These are phyloP conservation scores for Dactylellina sp. DNA, from an alignment of 2,329 filamentous ascomycete species.

Conservation along the genomic window DNA sequence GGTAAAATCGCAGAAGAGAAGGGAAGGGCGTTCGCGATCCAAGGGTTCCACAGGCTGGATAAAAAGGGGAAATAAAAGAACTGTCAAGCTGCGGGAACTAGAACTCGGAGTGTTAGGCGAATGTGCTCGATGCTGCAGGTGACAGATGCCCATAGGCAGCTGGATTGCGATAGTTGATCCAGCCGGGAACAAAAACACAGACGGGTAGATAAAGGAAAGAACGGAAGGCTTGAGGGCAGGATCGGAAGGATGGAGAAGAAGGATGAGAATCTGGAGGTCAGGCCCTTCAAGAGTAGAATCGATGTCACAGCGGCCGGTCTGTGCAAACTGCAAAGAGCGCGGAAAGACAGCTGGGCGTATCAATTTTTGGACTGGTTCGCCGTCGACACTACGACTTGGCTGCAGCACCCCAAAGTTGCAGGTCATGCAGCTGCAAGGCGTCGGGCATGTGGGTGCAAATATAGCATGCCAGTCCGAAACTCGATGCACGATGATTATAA, in stretches of 20 bases:
- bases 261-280: slow-evolving; percentile 5
- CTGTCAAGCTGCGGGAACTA: slow-evolving; percentile 10
- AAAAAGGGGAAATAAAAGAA: slow-evolving; percentile 48
- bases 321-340: no score
- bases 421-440: slow-evolving; percentile 44
- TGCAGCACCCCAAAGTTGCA: slow-evolving; percentile 40
- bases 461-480: slow-evolving; percentile 39
- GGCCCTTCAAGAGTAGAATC: slow-evolving; percentile 3
- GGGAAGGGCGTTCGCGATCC: slow-evolving; percentile 48
- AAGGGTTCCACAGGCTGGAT: slow-evolving; percentile 29
- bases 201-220: slow-evolving; percentile 2
- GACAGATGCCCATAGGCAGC: no score
- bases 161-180: slow-evolving; percentile 12
- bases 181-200: slow-evolving; percentile 10
- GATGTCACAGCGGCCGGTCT: slow-evolving; percentile 50
- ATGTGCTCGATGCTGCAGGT: slow-evolving; percentile 19
- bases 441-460: slow-evolving; percentile 35
- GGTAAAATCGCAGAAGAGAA: slow-evolving; percentile 36
- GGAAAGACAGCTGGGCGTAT: neutral
- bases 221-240: slow-evolving; percentile 13
- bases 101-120: slow-evolving; percentile 28
- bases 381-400: slow-evolving; percentile 36
- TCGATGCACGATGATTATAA: no score
- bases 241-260: no score
- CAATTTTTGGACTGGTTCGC: slow-evolving; percentile 37